Evolutionary conservation across 2,329 filamentous ascomycete species (phyloP).

Genomic region (Kalmusia sp.): DNA sequence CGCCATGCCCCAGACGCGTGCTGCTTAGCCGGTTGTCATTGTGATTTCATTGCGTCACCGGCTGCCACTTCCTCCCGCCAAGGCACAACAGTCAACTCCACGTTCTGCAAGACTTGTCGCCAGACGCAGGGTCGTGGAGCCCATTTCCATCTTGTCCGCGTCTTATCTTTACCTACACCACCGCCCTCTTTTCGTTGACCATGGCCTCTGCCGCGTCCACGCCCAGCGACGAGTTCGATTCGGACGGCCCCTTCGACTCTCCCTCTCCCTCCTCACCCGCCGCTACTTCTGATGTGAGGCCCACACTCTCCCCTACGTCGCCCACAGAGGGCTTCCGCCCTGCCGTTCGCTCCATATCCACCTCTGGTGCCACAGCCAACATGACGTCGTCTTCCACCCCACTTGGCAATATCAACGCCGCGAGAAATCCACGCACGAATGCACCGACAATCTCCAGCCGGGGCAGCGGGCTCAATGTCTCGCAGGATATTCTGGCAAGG

Average conservation of each 20-base stretch:
- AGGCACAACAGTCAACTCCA: constrained; percentile 3
- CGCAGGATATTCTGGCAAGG: constrained; percentile 70
- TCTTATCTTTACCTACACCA: constrained; percentile 9
- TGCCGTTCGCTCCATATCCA: constrained; percentile 66
- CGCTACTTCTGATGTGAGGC: constrained; percentile 27
- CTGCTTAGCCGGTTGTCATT: constrained; percentile 3
- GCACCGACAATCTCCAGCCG: constrained; percentile 53
- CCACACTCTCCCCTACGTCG: constrained; percentile 26
- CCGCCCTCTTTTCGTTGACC: constrained; percentile 14
- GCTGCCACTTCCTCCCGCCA: constrained; percentile 5
- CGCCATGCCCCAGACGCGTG: constrained; percentile 8
- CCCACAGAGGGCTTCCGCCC: constrained; percentile 53
- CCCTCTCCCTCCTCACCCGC: constrained; percentile 40
- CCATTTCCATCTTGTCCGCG: constrained; percentile 14
- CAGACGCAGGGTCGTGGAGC: not conserved
- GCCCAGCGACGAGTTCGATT: constrained; percentile 40
- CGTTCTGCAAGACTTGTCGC: not conserved
- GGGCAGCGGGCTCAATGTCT: constrained; percentile 59
- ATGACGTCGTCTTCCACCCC: constrained; percentile 89
- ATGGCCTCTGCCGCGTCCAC: constrained; percentile 41
- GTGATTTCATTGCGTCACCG: constrained; percentile 16
- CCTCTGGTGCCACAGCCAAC: constrained; percentile 53
- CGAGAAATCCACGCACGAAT: constrained; percentile 59
- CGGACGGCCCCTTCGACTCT: constrained; percentile 40
- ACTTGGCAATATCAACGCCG: constrained; percentile 76